Percentiles rank a stretch among this genome's conserved stretches.
Conservation (phyloP, 306 rosid species). For the Malus sieversii region DNA sequence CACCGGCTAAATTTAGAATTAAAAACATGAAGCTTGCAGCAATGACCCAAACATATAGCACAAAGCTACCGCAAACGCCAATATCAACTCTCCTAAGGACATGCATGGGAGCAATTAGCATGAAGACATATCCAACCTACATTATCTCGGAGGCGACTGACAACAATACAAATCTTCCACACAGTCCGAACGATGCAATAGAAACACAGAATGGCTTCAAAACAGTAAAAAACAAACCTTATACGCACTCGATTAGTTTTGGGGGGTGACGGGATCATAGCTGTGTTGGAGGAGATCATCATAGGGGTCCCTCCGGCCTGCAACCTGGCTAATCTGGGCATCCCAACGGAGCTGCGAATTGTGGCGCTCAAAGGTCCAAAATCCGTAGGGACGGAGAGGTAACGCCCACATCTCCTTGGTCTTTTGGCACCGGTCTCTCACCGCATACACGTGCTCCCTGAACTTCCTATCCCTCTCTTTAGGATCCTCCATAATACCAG, state of each 20-base stretch:
- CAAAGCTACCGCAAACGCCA: background rate
- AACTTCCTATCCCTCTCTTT: conserved; percentile 81
- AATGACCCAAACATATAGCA: background rate
- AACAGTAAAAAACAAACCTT: conserved; percentile 18
- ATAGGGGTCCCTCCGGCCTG: conserved; percentile 87
- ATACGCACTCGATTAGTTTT: conserved; percentile 29
- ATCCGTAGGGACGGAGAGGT: conserved; percentile 84
- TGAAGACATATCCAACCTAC: background rate
- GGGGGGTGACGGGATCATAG: conserved; percentile 9
- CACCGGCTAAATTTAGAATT: background rate
- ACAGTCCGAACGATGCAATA: background rate
- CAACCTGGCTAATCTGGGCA: conserved; percentile 80
- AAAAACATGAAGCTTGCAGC: background rate
- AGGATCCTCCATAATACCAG: conserved; percentile 84
- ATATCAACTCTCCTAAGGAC: background rate
- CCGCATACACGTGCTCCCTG: conserved; percentile 56
- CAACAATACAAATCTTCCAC: background rate
- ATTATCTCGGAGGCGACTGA: background rate
- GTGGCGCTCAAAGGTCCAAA: conserved; percentile 97
- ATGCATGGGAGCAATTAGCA: background rate
- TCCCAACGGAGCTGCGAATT: conserved; percentile 86
- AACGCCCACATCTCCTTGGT: conserved; percentile 86
- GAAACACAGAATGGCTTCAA: background rate
- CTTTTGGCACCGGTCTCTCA: conserved; percentile 56
- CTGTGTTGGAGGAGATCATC: conserved; percentile 63